Evolutionary conservation across 768 basidiomycete species (phyloP).

Genomic region (Tricholoma bakamatsutake): DNA sequence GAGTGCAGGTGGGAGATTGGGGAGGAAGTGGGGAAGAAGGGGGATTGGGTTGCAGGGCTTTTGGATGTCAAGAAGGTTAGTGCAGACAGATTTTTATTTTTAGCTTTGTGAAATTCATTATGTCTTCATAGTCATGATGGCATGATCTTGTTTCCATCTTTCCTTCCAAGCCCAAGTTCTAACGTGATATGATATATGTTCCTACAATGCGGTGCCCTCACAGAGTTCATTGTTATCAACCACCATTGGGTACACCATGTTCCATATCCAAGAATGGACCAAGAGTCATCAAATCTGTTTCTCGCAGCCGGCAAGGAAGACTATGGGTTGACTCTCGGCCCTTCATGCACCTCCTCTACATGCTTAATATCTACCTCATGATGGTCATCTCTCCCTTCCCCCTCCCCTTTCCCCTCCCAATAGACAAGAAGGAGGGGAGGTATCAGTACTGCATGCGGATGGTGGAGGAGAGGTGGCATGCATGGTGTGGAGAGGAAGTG

Average conservation of each 20-base stretch:
- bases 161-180: not conserved
- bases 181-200: slow-evolving; percentile 10
- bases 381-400: not conserved
- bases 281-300: slow-evolving; percentile 12
- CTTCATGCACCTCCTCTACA: slow-evolving; percentile 6
- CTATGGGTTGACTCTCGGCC: slow-evolving; percentile 4
- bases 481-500: slow-evolving; percentile 75
- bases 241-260: slow-evolving; percentile 70
- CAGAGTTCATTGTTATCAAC: slow-evolving; percentile 83
- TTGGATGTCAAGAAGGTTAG: slow-evolving; percentile 76
- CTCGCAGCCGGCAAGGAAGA: not conserved
- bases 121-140: not conserved
- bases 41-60: slow-evolving; percentile 86
- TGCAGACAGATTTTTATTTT: no score
- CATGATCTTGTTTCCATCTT: slow-evolving; percentile 4
- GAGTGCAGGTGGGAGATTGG: slow-evolving; percentile 79
- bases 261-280: slow-evolving; percentile 50
- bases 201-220: slow-evolving; percentile 73
- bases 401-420: not conserved
- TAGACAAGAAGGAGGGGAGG: slow-evolving; percentile 27
- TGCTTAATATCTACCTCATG: slow-evolving; percentile 5
- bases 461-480: slow-evolving; percentile 49
- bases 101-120: no score
- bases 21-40: slow-evolving; percentile 58
- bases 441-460: slow-evolving; percentile 37